Evolutionary conservation across 805 yeast genomes (phyloP).

Genomic region (Wickerhamiella sorbophila): DNA sequence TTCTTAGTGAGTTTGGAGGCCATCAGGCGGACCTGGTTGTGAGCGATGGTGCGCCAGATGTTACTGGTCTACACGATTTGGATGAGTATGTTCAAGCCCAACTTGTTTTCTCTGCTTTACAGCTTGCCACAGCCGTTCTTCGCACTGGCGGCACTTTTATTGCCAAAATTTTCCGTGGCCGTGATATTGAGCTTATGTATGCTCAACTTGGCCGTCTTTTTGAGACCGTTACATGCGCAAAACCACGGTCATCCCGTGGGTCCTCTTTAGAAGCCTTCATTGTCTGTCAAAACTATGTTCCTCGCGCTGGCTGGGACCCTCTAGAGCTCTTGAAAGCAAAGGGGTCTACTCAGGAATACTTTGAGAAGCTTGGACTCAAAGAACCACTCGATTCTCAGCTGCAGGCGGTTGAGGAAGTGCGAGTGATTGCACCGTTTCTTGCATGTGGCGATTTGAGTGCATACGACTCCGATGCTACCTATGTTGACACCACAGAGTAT

Average conservation of each 20-base stretch:
- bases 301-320: slow-evolving; percentile 77
- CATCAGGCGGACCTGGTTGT: slow-evolving; percentile 91
- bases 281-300: slow-evolving; percentile 78
- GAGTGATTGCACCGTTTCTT: slow-evolving; percentile 75
- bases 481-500: slow-evolving; percentile 34
- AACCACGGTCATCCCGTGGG: slow-evolving; percentile 90
- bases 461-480: slow-evolving; percentile 93
- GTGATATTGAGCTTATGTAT: slow-evolving; percentile 87
- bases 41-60: slow-evolving; percentile 98
- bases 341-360: slow-evolving; percentile 66
- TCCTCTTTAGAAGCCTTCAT: slow-evolving; percentile 88
- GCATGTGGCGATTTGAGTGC: slow-evolving; percentile 89
- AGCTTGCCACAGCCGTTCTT: slow-evolving; percentile 76
- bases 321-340: slow-evolving; percentile 13
- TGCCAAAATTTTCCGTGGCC: slow-evolving; percentile 90
- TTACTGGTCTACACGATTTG: slow-evolving; percentile 89
- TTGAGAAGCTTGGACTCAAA: slow-evolving; percentile 40
- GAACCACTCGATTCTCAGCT: slow-evolving; percentile 22
- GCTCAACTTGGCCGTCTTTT: slow-evolving; percentile 82
- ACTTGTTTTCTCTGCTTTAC: slow-evolving; percentile 77
- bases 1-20: slow-evolving; percentile 73
- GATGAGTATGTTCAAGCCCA: slow-evolving; percentile 97
- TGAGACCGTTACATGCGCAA: slow-evolving; percentile 82
- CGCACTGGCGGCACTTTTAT: slow-evolving; percentile 87
- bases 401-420: slow-evolving; percentile 33